Conservation (phyloP, 2,329 filamentous ascomycete genomes). For the Paramyrothecium roridum region DNA sequence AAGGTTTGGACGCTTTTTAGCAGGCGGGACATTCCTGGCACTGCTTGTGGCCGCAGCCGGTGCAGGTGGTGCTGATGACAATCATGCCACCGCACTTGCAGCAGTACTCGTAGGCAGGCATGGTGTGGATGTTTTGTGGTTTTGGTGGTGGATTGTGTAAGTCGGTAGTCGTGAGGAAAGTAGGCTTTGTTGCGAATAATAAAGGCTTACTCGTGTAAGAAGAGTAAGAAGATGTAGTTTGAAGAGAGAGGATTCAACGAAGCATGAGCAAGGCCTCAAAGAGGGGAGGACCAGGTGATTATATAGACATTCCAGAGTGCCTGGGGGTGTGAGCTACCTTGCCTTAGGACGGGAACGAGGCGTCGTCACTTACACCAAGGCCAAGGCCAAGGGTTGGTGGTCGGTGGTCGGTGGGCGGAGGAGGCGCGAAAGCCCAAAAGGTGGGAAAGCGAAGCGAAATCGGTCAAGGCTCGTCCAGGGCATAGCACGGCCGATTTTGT, state of each 20-base stretch:
- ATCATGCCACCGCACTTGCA: slow-evolving; percentile 54
- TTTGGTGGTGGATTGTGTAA: slow-evolving; percentile 1
- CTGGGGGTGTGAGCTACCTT: too few species aligned
- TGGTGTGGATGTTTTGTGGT: slow-evolving; percentile 21
- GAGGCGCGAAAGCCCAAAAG: not conserved
- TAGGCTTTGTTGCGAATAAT: too few species aligned
- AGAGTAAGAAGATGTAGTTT: not conserved
- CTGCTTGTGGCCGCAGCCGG: slow-evolving; percentile 46
- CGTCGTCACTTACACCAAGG: not conserved
- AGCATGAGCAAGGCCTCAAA: not conserved
- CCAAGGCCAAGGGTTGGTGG: not conserved
- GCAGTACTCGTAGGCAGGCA: slow-evolving; percentile 50
- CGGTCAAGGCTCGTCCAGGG: not conserved
- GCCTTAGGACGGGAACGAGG: too few species aligned
- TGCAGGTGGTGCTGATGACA: slow-evolving; percentile 54
- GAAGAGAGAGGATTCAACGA: not conserved
- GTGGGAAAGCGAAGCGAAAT: not conserved
- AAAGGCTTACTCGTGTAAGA: too few species aligned
- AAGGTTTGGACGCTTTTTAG: slow-evolving; percentile 19
- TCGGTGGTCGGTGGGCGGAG: not conserved
- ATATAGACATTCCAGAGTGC: too few species aligned
- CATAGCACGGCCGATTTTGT: not conserved
- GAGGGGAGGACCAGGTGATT: not conserved
- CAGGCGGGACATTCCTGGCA: slow-evolving; percentile 42
- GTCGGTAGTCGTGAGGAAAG: not conserved